Base-by-base conservation (phyloP, 768 basidiomycete species). In the Lactarius tabidus region DNA sequence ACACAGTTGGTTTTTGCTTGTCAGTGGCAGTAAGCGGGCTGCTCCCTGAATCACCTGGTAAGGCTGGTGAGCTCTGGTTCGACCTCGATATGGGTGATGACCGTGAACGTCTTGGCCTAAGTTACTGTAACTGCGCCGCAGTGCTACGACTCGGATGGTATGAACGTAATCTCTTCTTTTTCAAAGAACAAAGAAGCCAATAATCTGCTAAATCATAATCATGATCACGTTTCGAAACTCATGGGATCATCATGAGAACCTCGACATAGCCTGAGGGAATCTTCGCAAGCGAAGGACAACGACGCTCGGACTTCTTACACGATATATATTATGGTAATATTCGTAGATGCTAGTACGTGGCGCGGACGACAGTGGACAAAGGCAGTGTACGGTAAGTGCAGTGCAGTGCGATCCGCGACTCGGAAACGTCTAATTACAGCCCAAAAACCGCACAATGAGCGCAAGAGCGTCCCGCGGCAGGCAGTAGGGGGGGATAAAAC, bases 321-420 rank as follows among this genome's bases (percentile, higher is more conserved):
- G 43, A 43, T 12, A 55, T 63, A 31, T 56, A 63, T 57, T 53
- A 53, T 59, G 35, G 23, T 63, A 45, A 3, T 61, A 58, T 39
- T 39, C 36, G 33, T 28, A 45, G 29, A 64, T 64, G 57, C 51
- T 53, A 15, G 48, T 23, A 33, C 48, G 45, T 52, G 15, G 26
- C 59, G 63, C 57, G 39, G 38, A 51, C 15, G 56, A 55, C 29
- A 51, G 35, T n/a, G 9, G 18, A 33, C 28, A 33, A 54, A 36
- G 36, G 33, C 56, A 57, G 15, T 35, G 56, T 23, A n/a, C 53
- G 53, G 53, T 31, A 23, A 29, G 56, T 23, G 36, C 36, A 61
- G 36, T 17, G 64, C 28, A 39, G 36, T 23, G 28, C 17, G 54
- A 18, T 43, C 51, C 8, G 14, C 38, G n/a, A 7, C 35, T 43